Base-by-base conservation (phyloP, 2,329 filamentous ascomycete genomes). In the Ophiostoma himal-ulmi region DNA sequence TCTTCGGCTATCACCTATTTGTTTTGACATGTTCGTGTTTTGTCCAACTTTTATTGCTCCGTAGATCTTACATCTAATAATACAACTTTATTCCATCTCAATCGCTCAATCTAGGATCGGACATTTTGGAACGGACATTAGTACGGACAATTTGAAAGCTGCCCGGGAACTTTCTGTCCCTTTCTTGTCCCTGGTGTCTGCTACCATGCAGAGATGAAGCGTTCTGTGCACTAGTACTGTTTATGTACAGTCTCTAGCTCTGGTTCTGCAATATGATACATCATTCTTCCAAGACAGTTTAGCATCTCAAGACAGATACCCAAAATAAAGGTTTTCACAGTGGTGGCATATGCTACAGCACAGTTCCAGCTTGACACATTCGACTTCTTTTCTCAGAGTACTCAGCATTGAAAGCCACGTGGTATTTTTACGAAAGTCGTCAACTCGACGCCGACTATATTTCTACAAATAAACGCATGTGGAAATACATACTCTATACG, bases 51-150 rank as follows among this genome's bases (percentile, higher is more conserved):
- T 57, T 30, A 57, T 57, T 57, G 30, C 26, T 57, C 52, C 30
- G 30, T 30, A 30, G 30, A 57, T 57, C 26, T 57, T 22, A 5
- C 52, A 5, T 57, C 8, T 57, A 57, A 20, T 48, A 20, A 20
- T 48, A 14, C 44, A 48, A 48, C 17, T 6, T 48, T 17, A 57
- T n/a, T 26, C 14, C 52, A 26, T 57, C 52, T 22, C 22, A 57
- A 13, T 44, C 14, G 14, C 14, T 17, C 39, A 44, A 57, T 26
- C 52, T 22, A 57, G n/a, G n/a, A 10, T 22, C 52, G 52, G 52
- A 26, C n/a, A 26, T 57, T 57, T 57, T 57, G 52, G n/a, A 14
- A 26, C 52, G 52, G 52, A 57, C n/a, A 57, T 57, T 57, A 57
- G n/a, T n/a, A 26, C 52, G 52, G 52, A 57, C 52, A 57, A 30